Evolutionary conservation across 768 basidiomycete species (phyloP), one percentile per base, ranked within the genome.

Genomic region (Boletellus emodensis): DNA sequence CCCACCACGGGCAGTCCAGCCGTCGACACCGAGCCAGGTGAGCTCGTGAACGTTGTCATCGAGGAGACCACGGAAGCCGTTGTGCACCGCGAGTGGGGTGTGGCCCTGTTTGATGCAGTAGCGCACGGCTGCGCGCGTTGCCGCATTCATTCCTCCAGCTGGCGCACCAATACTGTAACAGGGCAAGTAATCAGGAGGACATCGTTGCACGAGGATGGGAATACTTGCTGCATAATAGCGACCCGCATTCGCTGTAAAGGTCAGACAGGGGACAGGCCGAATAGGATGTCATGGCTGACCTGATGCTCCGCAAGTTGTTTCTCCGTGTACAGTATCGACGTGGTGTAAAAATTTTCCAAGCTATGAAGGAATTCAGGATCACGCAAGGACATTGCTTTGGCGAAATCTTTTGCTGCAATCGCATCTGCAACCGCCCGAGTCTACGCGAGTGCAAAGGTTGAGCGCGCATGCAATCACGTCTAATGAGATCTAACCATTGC

Each of bases 131-230:
- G 94, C 87, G 37, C 95, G 88, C 1, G 93, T 96, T 0, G 95
- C 96, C 2, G 96, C 94, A 65, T 98, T 98, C 92, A 98, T 97
- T 9, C 96, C 96, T 40, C 95, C 95, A 2, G 96, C 96, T 5
- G 96, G 95, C 1, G 96, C 96, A 44, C 96, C 95, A 63, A 94
- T 85, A 62, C 94, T 95, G 39, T 26, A 46, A 49, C 50, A 33
- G 3, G 38, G 15, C 28, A 30, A 14, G 15, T 54, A n/a, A 14
- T 54, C 37, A 48, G 22, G 41, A 5, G 41, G n/a, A 18, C 18
- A 28, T n/a, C 6, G 14, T 18, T n/a, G 15, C 7, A 2, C 35
- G 26, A 35, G 15, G 9, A 43, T 6, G 9, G 7, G 1, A 12
- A 17, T 17, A 67, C 86, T 73, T 71, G 90, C 90, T 92, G 90